Percentiles rank a stretch among this genome's conserved stretches.
Evolutionary conservation across 768 basidiomycete species (phyloP).

Genomic region (Coprinellus aureogranulatus): DNA sequence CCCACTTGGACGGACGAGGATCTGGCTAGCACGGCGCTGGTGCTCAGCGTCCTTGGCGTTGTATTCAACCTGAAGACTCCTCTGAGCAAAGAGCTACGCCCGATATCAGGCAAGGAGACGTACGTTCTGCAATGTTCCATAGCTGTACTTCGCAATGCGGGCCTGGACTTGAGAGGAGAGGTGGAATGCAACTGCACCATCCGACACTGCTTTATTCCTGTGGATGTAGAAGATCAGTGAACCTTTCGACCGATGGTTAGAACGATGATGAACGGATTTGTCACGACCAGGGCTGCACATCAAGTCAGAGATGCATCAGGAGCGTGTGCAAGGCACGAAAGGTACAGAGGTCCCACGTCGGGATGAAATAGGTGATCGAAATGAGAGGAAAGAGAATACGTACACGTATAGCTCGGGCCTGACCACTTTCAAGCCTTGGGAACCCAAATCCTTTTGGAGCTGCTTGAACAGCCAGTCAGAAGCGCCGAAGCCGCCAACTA

Average conservation of each 20-base stretch:
- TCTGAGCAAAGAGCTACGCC: too few species aligned
- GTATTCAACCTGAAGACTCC: conserved; percentile 27
- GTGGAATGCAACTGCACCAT: conserved; percentile 43
- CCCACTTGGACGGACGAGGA: conserved; percentile 32
- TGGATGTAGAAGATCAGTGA: background rate
- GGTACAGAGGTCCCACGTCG: background rate
- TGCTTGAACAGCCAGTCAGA: conserved; percentile 52
- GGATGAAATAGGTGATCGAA: background rate
- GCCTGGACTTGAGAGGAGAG: conserved; percentile 40
- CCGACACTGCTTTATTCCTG: conserved; percentile 47
- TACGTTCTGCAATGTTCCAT: conserved; percentile 40
- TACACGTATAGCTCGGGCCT: conserved; percentile 45
- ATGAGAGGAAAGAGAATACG: background rate
- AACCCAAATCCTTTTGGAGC: conserved; percentile 37
- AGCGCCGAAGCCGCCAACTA: conserved; percentile 60
- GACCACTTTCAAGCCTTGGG: conserved; percentile 38
- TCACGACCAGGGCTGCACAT: too few species aligned
- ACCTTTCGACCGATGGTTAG: too few species aligned
- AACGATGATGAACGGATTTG: too few species aligned
- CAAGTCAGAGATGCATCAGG: too few species aligned
- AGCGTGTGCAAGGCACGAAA: too few species aligned
- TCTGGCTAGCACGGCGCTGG: background rate
- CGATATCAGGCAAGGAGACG: too few species aligned
- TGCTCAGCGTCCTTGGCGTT: conserved; percentile 36
- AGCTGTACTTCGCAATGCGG: conserved; percentile 45